A percentile compares a stretch with the other conserved stretches of the same genome.
Conservation (phyloP, 2,329 filamentous ascomycete genomes). For the Colletotrichum sp. region DNA sequence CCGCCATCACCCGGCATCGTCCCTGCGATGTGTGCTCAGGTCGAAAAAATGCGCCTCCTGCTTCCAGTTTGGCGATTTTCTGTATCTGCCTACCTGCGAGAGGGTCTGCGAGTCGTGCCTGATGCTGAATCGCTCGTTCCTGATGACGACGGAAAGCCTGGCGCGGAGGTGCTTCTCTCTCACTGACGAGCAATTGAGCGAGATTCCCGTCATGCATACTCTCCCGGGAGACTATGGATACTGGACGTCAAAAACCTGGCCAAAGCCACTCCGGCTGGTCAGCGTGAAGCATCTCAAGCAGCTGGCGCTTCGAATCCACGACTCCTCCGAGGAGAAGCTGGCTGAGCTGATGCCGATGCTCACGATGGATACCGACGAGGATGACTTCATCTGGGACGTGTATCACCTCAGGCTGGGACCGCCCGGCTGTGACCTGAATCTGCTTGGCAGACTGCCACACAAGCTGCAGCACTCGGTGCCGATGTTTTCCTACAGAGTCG, state of each 20-base stretch:
- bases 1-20: constrained; percentile 23
- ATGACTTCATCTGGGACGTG: constrained; percentile 22
- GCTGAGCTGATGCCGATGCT: neutral
- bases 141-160: constrained; percentile 25
- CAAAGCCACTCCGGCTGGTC: constrained; percentile 26
- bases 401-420: constrained; percentile 25
- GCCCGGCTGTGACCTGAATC: constrained; percentile 24
- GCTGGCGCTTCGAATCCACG: constrained; percentile 29
- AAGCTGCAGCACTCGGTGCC: neutral
- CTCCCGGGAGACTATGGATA: constrained; percentile 27
- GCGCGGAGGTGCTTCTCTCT: constrained; percentile 29
- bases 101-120: constrained; percentile 35
- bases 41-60: constrained; percentile 31
- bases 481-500: neutral
- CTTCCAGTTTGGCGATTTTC: constrained; percentile 30
- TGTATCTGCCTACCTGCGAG: constrained; percentile 33
- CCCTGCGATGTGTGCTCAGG: constrained; percentile 26
- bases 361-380: neutral
- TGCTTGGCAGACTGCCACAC: neutral
- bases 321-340: constrained; percentile 20
- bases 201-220: constrained; percentile 24
- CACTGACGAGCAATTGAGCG: constrained; percentile 23
- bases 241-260: constrained; percentile 11
- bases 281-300: constrained; percentile 32
- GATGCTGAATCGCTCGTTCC: constrained; percentile 25